phyloP scores from a whole-genome alignment of 306 rosid species.

The Quercus dentata region DNA sequence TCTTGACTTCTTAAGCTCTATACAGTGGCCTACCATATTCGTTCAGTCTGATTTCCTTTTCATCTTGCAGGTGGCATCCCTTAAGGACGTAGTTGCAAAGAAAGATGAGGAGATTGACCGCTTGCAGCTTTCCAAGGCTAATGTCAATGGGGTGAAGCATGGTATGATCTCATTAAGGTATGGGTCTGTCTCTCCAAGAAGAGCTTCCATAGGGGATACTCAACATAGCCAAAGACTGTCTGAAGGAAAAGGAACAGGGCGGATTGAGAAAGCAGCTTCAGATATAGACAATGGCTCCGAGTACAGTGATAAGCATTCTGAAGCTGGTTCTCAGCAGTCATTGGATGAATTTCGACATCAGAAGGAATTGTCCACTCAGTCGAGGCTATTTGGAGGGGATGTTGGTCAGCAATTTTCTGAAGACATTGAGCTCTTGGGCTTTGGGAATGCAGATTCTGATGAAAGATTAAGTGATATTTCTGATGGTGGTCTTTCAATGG shows the following conservation, averaged over 20 bases:
- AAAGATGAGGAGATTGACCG: slow-evolving; percentile 86
- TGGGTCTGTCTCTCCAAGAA: slow-evolving; percentile 69
- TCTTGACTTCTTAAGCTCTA: background rate
- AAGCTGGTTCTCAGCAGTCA: slow-evolving; percentile 75
- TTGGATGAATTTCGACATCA: slow-evolving; percentile 57
- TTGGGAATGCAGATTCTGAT: slow-evolving; percentile 90
- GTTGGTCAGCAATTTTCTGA: slow-evolving; percentile 47
- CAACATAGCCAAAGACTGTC: slow-evolving; percentile 36
- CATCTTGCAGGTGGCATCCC: slow-evolving; percentile 61
- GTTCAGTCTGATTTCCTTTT: slow-evolving; percentile 23
- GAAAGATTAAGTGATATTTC: slow-evolving; percentile 98
- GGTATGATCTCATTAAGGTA: slow-evolving; percentile 44
- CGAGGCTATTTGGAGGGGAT: slow-evolving; percentile 38
- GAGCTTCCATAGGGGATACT: slow-evolving; percentile 54
- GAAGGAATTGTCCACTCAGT: slow-evolving; percentile 40
- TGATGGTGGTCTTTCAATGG: slow-evolving; percentile 98
- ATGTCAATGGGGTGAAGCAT: slow-evolving; percentile 46
- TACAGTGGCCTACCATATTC: background rate
- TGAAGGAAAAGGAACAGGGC: slow-evolving; percentile 40
- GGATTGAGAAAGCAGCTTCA: slow-evolving; percentile 41
- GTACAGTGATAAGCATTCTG: slow-evolving; percentile 74
- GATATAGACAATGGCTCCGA: slow-evolving; percentile 79
- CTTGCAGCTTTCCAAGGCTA: slow-evolving; percentile 57
- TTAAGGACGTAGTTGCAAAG: slow-evolving; percentile 63
- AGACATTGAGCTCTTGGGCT: slow-evolving; percentile 78